phyloP scores from a whole-genome alignment of 345 rosid species.

The Xanthoceras sorbifolium region DNA sequence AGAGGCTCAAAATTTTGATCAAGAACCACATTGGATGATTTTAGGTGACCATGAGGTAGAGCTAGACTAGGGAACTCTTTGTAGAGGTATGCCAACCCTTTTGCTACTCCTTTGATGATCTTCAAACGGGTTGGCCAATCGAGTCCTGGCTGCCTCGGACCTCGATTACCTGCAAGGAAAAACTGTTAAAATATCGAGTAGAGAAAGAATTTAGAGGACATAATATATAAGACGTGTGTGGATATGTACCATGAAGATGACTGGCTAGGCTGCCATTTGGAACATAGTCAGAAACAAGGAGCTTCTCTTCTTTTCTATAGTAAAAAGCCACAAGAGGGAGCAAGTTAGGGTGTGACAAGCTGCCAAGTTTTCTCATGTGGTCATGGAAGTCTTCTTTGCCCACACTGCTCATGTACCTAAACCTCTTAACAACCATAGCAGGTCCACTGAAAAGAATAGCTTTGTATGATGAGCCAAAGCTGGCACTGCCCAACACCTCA shows the following conservation, averaged over 20 bases:
- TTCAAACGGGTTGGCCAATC: conserved; percentile 75
- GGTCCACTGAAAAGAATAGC: conserved; percentile 55
- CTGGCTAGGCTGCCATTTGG: conserved; percentile 76
- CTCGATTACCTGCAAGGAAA: conserved; percentile 47
- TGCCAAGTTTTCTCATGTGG: conserved; percentile 72
- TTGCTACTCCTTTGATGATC: conserved; percentile 79
- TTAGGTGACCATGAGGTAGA: conserved; percentile 83
- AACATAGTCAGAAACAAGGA: conserved; percentile 63
- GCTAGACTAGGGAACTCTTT: conserved; percentile 47
- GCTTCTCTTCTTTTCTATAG: conserved; percentile 81
- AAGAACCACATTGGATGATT: conserved; percentile 82
- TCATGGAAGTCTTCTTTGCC: conserved; percentile 64
- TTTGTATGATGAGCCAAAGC: conserved; percentile 81
- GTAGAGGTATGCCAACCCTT: conserved; percentile 67
- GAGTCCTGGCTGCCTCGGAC: conserved; percentile 49
- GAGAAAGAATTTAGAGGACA: too few species aligned
- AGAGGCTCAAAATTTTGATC: conserved; percentile 54
- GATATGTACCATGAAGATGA: conserved; percentile 65
- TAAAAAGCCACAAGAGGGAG: conserved; percentile 70
- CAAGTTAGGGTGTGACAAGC: conserved; percentile 68
- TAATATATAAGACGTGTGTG: neutral
- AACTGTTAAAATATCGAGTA: neutral
- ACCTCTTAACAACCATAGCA: conserved; percentile 78
- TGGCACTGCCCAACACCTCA: conserved; percentile 75
- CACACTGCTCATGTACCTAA: conserved; percentile 57